Evolutionary conservation across 2,329 filamentous ascomycete genomes (phyloP).

Genomic region (Gliomastix tumulicola): DNA sequence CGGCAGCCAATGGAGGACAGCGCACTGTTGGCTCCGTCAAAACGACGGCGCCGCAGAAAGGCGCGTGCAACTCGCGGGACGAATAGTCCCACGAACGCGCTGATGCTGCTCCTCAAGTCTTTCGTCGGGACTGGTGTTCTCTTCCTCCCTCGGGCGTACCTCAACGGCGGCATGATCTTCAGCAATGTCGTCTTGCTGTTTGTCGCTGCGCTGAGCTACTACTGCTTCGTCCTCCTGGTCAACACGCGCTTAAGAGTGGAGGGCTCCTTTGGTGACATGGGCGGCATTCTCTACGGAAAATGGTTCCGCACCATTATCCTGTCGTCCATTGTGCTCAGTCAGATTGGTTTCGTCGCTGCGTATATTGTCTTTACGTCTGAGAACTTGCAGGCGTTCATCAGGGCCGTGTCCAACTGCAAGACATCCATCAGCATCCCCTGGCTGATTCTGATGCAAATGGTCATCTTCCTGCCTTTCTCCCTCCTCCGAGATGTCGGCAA

Average conservation of each 20-base stretch:
- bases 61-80: conserved; percentile 66
- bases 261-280: conserved; percentile 97
- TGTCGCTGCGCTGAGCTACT: conserved; percentile 85
- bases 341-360: conserved; percentile 89
- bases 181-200: conserved; percentile 84
- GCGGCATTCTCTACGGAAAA: conserved; percentile 81
- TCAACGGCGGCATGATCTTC: conserved; percentile 97
- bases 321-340: conserved; percentile 86
- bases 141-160: conserved; percentile 85
- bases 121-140: conserved; percentile 96
- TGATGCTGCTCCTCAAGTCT: conserved; percentile 85
- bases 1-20: conserved; percentile 83
- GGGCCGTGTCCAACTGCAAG: conserved; percentile 83
- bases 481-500: conserved; percentile 95
- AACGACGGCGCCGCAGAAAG: conserved; percentile 70
- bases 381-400: conserved; percentile 89
- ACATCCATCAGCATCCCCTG: conserved; percentile 79
- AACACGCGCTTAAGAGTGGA: conserved; percentile 78
- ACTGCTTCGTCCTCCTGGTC: conserved; percentile 93
- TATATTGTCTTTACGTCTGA: conserved; percentile 97
- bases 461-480: conserved; percentile 91
- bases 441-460: conserved; percentile 89
- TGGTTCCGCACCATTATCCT: conserved; percentile 88
- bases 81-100: conserved; percentile 72
- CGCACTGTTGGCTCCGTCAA: conserved; percentile 70